These are phyloP conservation scores for Pyrenula aspistea DNA, from an alignment of 495 filamentous ascomycete species.

Conservation along the genomic window DNA sequence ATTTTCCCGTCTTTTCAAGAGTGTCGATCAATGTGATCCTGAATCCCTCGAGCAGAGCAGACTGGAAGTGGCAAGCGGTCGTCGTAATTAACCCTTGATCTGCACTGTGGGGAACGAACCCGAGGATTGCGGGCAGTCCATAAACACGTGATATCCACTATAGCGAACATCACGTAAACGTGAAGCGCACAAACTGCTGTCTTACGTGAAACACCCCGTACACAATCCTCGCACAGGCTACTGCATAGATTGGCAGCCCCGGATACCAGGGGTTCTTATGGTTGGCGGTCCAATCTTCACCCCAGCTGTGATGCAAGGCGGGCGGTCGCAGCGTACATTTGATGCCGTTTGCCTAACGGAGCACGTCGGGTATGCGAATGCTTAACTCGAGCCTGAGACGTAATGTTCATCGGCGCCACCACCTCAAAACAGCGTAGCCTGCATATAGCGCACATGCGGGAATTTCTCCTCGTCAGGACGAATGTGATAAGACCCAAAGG, in stretches of 20 bases:
- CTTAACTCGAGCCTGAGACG: too few species aligned
- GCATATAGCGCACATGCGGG: neutral
- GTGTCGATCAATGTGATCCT: neutral
- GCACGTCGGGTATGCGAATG: too few species aligned
- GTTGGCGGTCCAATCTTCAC: too few species aligned
- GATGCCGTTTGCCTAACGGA: too few species aligned
- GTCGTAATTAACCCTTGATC: neutral
- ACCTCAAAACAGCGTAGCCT: neutral
- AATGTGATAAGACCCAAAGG: neutral
- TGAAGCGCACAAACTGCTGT: neutral
- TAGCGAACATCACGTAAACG: neutral
- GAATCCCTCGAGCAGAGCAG: neutral
- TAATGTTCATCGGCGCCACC: too few species aligned
- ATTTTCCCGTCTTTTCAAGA: neutral
- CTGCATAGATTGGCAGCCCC: too few species aligned
- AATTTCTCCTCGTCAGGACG: neutral
- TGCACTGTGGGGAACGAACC: neutral
- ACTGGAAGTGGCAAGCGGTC: neutral
- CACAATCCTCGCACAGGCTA: too few species aligned
- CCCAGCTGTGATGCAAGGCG: too few species aligned
- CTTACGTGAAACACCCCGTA: neutral
- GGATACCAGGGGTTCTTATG: too few species aligned
- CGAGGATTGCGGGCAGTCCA: too few species aligned
- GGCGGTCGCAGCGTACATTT: too few species aligned
- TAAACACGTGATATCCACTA: neutral